Evolutionary conservation across 2,329 filamentous ascomycete species (phyloP).

Genomic region (Macroventuria anomochaeta): DNA sequence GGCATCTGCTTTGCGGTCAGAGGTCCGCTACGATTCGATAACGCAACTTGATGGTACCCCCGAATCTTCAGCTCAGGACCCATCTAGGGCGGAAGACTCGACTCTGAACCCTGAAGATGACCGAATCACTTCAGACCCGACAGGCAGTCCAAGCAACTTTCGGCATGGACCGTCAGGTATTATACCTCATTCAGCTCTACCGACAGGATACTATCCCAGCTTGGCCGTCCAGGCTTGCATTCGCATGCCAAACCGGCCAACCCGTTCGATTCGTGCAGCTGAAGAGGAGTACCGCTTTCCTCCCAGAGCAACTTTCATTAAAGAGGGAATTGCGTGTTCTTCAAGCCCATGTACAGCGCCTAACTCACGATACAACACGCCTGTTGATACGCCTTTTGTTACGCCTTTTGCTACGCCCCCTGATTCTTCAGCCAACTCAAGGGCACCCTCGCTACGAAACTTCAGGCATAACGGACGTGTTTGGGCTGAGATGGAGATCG

Average conservation of each 20-base stretch:
- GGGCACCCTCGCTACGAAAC: neutral
- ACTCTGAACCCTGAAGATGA: no score
- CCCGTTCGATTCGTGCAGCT: neutral
- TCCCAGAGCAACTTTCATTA: neutral
- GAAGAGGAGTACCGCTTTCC: neutral
- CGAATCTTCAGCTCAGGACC: no score
- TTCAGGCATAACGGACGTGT: no score
- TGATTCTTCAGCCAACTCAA: neutral
- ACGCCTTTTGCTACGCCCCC: constrained; percentile 2
- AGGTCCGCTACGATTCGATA: neutral
- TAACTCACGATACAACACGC: neutral
- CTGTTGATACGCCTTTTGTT: neutral
- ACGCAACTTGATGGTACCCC: no score
- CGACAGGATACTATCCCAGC: neutral
- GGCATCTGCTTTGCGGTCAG: neutral
- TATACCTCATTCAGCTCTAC: neutral
- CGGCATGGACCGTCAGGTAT: no score
- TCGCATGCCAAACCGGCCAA: neutral
- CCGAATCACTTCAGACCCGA: no score
- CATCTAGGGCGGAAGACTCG: no score
- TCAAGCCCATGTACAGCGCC: neutral
- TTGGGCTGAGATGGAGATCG: neutral
- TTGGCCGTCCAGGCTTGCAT: neutral
- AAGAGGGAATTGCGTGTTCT: neutral
- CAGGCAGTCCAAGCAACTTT: no score